Evolutionary conservation across 2,329 filamentous ascomycete genomes (phyloP).

Genomic region (Leptodontidium sp.): DNA sequence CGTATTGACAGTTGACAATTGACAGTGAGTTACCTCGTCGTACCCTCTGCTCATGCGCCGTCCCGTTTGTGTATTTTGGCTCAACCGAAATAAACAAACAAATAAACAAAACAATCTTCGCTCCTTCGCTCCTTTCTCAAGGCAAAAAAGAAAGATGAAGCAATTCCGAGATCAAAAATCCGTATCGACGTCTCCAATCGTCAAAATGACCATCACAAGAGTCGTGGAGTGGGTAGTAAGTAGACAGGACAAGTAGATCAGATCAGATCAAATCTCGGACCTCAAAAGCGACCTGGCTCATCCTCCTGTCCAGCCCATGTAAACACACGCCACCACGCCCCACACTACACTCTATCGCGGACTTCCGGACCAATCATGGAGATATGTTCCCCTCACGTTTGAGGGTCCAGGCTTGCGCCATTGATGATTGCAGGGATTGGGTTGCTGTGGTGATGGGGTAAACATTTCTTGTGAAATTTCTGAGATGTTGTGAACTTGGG

Average conservation of each 20-base stretch:
- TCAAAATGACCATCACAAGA: slow-evolving; percentile 12
- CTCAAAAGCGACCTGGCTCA: slow-evolving; percentile 30
- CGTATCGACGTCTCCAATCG: slow-evolving; percentile 1
- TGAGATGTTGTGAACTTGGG: background rate
- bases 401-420: slow-evolving; percentile 13
- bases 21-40: too few species aligned
- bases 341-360: slow-evolving; percentile 1
- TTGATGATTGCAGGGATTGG: slow-evolving; percentile 5
- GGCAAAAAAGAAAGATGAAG: background rate
- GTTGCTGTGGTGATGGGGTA: slow-evolving; percentile 21
- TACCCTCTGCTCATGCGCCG: background rate
- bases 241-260: background rate
- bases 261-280: slow-evolving; percentile 19
- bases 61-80: background rate
- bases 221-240: slow-evolving; percentile 6
- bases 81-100: slow-evolving; percentile 17
- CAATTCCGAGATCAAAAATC: background rate
- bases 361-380: slow-evolving; percentile 29
- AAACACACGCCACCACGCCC: slow-evolving; percentile 31
- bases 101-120: background rate
- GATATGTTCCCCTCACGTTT: slow-evolving; percentile 2
- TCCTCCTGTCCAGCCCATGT: slow-evolving; percentile 15
- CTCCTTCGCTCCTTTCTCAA: background rate
- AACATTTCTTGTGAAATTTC: slow-evolving; percentile 10
- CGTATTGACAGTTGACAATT: background rate